Evolutionary conservation across 495 filamentous ascomycete species (phyloP).

Genomic region (Daldinia concentrica): DNA sequence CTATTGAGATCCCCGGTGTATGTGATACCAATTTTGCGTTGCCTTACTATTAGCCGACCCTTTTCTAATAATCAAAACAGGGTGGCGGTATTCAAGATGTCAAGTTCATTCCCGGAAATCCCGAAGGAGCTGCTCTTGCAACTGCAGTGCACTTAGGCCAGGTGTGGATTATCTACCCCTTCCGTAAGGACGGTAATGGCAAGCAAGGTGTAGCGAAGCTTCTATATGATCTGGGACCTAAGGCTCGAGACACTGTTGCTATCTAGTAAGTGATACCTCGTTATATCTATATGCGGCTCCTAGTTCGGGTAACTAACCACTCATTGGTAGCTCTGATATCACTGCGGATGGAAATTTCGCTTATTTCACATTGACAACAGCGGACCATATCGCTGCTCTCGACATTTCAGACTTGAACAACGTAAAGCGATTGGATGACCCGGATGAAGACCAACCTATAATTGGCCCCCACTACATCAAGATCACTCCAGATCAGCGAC

Average conservation of each 20-base stretch:
- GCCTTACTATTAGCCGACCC: background rate
- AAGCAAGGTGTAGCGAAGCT: conserved; percentile 66
- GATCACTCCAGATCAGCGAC: conserved; percentile 70
- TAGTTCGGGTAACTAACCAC: background rate
- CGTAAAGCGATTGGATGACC: conserved; percentile 68
- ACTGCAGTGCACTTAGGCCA: conserved; percentile 70
- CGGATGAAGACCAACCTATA: conserved; percentile 65
- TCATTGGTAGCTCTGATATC: conserved; percentile 58
- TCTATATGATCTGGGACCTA: conserved; percentile 66
- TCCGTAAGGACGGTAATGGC: conserved; percentile 61
- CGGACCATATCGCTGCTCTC: conserved; percentile 70
- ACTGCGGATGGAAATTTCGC: conserved; percentile 65
- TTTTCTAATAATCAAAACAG: conserved; percentile 36
- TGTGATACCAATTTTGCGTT: conserved; percentile 21
- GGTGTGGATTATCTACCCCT: conserved; percentile 73
- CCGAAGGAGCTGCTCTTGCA: conserved; percentile 66
- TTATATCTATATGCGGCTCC: background rate
- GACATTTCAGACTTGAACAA: conserved; percentile 69
- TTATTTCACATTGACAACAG: conserved; percentile 70
- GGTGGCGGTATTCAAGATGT: conserved; percentile 71
- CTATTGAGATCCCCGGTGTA: conserved; percentile 69
- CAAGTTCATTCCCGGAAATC: conserved; percentile 71
- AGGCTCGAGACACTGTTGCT: conserved; percentile 64
- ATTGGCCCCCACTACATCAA: conserved; percentile 72
- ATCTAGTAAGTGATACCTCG: conserved; percentile 59